phyloP scores from a whole-genome alignment of 2,329 filamentous ascomycete genomes.

The Alternaria brassicae region DNA sequence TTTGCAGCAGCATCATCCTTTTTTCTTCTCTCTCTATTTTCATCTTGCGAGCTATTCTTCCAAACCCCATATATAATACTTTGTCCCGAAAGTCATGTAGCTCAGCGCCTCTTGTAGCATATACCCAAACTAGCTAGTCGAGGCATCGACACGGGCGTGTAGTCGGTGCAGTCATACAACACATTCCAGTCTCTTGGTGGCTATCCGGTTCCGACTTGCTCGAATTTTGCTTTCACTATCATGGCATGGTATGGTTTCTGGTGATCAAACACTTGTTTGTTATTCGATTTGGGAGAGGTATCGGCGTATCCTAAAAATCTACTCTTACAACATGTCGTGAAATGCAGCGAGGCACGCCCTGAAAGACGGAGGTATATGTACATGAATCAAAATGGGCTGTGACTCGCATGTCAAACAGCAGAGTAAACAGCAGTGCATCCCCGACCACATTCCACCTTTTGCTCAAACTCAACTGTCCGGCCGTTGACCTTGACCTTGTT shows the following conservation, averaged over 20 bases:
- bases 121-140: neutral
- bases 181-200: neutral
- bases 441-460: conserved; percentile 85
- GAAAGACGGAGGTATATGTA: conserved; percentile 10
- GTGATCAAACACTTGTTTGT: neutral
- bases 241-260: neutral
- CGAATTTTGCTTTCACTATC: neutral
- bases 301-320: neutral
- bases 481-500: conserved; percentile 74
- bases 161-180: neutral
- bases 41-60: neutral
- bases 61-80: neutral
- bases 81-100: neutral
- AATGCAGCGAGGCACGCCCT: conserved; percentile 1
- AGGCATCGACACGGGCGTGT: neutral
- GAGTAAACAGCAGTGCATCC: conserved; percentile 69
- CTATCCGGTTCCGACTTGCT: neutral
- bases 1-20: neutral
- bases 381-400: neutral
- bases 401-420: conserved; percentile 11
- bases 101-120: neutral
- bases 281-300: conserved; percentile 4
- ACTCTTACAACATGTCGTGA: conserved; percentile 9
- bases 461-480: conserved; percentile 77
- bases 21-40: too few species aligned